Base-by-base conservation (phyloP, 2,329 filamentous ascomycete genomes). In the Fusarium pseudonygamai region DNA sequence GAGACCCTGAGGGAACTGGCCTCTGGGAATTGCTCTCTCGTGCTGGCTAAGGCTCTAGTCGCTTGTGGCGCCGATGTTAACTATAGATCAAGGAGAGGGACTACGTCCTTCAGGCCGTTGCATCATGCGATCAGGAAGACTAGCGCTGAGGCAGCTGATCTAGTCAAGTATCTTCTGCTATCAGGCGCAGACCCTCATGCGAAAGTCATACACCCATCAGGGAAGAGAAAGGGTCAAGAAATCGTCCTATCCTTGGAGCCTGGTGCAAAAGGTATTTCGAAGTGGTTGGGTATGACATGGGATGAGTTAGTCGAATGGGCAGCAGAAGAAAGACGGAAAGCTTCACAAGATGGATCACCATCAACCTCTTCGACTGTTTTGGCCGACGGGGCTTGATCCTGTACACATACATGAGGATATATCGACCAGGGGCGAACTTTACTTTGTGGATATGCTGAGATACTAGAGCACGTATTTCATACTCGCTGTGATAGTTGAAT, bases 331-430 rank as follows among this genome's bases (percentile, higher is more conserved):
- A 18, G 53, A 5, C 16, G 20, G 1, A 5, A 28, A 10, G 4
- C 2, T 16, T 14, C 2, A 7, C 0, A 4, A 3, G 2, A 40
- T 5, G 26, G 14, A 32, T 24, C 5, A 9, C 28, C 28, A 30
- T 10, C 28, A 7, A 7, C 37, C 0, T 24, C 52, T 40, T 53
- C 18, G 26, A 28, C 26, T n/a, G n/a, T n/a, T n/a, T n/a, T n/a
- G n/a, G n/a, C n/a, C n/a, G n/a, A n/a, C n/a, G n/a, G n/a, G n/a
- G n/a, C n/a, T n/a, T n/a, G n/a, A n/a, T n/a, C n/a, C n/a, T n/a
- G n/a, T n/a, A n/a, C n/a, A n/a, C n/a, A n/a, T n/a, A n/a, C n/a
- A n/a, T n/a, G n/a, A n/a, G n/a, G n/a, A n/a, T n/a, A n/a, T n/a
- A n/a, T n/a, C n/a, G n/a, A n/a, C n/a, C n/a, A n/a, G n/a, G n/a